These are phyloP conservation scores for Talaromyces sp. DNA, from an alignment of 2,329 filamentous ascomycete genomes.

Conservation along the genomic window DNA sequence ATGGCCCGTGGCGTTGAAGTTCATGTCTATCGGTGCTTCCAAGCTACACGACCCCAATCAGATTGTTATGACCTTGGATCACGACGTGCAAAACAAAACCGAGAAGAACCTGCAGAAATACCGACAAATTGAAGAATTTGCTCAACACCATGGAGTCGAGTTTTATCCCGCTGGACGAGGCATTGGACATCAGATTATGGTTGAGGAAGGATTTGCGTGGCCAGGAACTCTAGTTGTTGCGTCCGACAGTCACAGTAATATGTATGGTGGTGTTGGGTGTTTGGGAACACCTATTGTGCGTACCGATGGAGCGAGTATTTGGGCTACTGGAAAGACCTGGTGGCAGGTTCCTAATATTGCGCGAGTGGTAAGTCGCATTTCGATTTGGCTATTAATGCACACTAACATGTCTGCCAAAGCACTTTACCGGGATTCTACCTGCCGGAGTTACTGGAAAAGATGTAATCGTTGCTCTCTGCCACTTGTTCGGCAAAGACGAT, in stretches of 20 bases:
- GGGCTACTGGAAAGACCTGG: constrained; percentile 81
- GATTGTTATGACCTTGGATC: constrained; percentile 80
- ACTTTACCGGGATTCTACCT: constrained; percentile 69
- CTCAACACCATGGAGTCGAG: constrained; percentile 69
- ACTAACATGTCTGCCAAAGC: neutral
- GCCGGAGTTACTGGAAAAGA: constrained; percentile 87
- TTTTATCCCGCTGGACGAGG: constrained; percentile 76
- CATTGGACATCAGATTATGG: constrained; percentile 76
- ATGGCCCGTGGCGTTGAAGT: constrained; percentile 73
- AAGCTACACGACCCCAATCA: constrained; percentile 70
- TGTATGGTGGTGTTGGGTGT: constrained; percentile 77
- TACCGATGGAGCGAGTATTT: constrained; percentile 83
- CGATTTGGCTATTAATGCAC: neutral
- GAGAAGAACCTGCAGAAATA: constrained; percentile 83
- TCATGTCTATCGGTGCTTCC: constrained; percentile 77
- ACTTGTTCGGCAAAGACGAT: constrained; percentile 80
- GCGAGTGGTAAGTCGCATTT: constrained; percentile 59
- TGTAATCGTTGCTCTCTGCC: constrained; percentile 85
- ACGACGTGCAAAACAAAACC: constrained; percentile 82
- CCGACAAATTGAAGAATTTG: constrained; percentile 76
- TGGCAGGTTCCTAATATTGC: constrained; percentile 85
- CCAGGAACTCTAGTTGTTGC: constrained; percentile 81
- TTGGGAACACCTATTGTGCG: constrained; percentile 80
- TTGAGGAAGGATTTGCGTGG: constrained; percentile 82
- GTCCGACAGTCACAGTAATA: constrained; percentile 68